phyloP scores from a whole-genome alignment of 2,329 filamentous ascomycete genomes.

The Grosmannia serpens region DNA sequence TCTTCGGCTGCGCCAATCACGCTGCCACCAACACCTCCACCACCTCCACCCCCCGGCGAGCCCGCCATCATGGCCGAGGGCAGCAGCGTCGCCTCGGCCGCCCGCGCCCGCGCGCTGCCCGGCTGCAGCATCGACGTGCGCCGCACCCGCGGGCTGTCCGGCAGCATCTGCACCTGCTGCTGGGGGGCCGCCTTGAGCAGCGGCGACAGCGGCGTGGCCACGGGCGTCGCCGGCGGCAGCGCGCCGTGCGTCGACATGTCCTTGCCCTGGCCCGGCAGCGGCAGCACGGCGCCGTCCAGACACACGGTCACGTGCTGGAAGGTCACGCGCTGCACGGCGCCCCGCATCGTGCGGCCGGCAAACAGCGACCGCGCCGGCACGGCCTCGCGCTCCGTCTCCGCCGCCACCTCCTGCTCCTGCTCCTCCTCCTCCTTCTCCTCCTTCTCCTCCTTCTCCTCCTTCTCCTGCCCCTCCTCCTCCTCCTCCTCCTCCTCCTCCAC shows the following conservation, averaged over 20 bases:
- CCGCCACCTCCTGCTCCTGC: constrained; percentile 15
- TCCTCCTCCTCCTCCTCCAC: constrained; percentile 23
- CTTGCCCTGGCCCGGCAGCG: constrained; percentile 48
- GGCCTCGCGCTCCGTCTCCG: neutral
- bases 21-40: neutral
- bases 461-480: neutral
- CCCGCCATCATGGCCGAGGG: neutral
- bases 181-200: constrained; percentile 43
- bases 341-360: constrained; percentile 54
- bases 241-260: constrained; percentile 64
- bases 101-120: neutral
- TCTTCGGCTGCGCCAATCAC: neutral
- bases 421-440: constrained; percentile 24
- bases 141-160: constrained; percentile 21
- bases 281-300: constrained; percentile 54
- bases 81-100: neutral
- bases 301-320: constrained; percentile 67
- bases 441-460: constrained; percentile 16
- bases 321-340: constrained; percentile 61
- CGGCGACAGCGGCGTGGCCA: constrained; percentile 41
- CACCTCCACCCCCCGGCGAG: neutral
- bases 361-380: constrained; percentile 56
- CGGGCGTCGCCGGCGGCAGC: constrained; percentile 36
- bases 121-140: constrained; percentile 11
- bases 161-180: constrained; percentile 20